These are phyloP conservation scores for Avena atlantica DNA, from an alignment of 176 grass and related monocot species.

Conservation along the genomic window DNA sequence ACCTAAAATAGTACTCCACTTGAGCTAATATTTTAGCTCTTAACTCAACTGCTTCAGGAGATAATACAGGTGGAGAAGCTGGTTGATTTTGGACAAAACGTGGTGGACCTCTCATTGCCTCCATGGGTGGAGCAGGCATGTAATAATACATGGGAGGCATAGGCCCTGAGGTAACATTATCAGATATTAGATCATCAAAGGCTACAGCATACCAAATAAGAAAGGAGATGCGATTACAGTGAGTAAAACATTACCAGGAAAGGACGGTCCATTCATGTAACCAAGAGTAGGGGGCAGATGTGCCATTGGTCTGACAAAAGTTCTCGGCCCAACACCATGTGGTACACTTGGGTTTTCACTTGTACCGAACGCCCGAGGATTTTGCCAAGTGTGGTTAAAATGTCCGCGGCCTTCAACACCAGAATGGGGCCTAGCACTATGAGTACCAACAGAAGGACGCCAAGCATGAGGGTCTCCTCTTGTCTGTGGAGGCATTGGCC, in stretches of 20 bases:
- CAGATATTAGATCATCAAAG: constrained; percentile 30
- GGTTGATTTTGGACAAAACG: constrained; percentile 50
- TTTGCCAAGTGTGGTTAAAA: constrained; percentile 59
- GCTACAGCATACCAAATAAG: constrained; percentile 17
- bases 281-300: constrained; percentile 57
- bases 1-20: constrained; percentile 88
- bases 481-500: constrained; percentile 45
- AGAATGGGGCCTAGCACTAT: constrained; percentile 59
- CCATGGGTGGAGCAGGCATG: constrained; percentile 63
- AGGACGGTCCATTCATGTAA: constrained; percentile 63
- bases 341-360: constrained; percentile 55
- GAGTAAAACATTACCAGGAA: constrained; percentile 61
- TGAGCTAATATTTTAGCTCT: constrained; percentile 67
- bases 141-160: constrained; percentile 76
- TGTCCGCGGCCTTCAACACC: constrained; percentile 54
- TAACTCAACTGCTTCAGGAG: constrained; percentile 52
- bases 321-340: constrained; percentile 58
- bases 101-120: constrained; percentile 56
- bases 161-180: constrained; percentile 56
- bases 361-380: constrained; percentile 50
- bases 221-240: neutral
- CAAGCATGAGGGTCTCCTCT: constrained; percentile 70
- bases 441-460: constrained; percentile 46
- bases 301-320: constrained; percentile 65
- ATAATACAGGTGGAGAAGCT: constrained; percentile 47